phyloP scores from a whole-genome alignment of 2,329 filamentous ascomycete genomes.

The Beauveria asiatica region DNA sequence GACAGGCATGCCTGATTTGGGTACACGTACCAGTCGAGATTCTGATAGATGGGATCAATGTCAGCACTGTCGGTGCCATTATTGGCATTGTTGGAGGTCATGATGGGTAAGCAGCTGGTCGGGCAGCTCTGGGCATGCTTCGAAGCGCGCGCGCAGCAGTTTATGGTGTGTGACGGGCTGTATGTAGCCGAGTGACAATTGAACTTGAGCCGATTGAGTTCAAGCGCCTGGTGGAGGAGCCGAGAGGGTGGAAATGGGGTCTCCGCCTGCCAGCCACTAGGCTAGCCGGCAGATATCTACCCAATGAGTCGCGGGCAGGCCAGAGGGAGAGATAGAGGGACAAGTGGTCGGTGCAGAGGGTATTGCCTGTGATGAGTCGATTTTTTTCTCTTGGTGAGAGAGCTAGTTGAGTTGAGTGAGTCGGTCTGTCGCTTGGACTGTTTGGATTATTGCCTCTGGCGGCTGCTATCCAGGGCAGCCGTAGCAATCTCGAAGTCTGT shows the following conservation, averaged over 20 bases:
- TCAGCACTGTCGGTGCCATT: constrained; percentile 22
- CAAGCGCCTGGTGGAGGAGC: not conserved
- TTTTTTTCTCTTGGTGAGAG: not conserved
- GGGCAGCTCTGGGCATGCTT: constrained; percentile 4
- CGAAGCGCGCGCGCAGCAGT: not conserved
- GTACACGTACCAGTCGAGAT: constrained; percentile 61
- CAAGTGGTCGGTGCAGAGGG: not conserved
- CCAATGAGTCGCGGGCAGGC: not conserved
- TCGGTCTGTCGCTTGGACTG: not conserved
- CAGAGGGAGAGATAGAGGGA: not conserved
- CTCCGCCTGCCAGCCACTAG: constrained; percentile 1
- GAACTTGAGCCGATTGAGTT: constrained; percentile 5
- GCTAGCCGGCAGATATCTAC: not conserved
- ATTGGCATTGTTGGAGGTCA: constrained; percentile 27
- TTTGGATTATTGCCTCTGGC: not conserved
- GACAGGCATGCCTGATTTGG: constrained; percentile 1
- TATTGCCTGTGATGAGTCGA: not conserved
- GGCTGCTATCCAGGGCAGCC: not conserved
- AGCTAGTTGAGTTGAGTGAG: not conserved
- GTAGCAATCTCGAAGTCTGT: not conserved
- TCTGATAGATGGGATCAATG: constrained; percentile 60
- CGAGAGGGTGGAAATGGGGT: not conserved
- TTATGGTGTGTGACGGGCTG: constrained; percentile 1
- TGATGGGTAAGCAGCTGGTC: constrained; percentile 5
- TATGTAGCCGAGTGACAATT: not conserved